These are phyloP conservation scores for Thymus quinquecostatus DNA, from an alignment of 257 asterid genomes.

Conservation along the genomic window DNA sequence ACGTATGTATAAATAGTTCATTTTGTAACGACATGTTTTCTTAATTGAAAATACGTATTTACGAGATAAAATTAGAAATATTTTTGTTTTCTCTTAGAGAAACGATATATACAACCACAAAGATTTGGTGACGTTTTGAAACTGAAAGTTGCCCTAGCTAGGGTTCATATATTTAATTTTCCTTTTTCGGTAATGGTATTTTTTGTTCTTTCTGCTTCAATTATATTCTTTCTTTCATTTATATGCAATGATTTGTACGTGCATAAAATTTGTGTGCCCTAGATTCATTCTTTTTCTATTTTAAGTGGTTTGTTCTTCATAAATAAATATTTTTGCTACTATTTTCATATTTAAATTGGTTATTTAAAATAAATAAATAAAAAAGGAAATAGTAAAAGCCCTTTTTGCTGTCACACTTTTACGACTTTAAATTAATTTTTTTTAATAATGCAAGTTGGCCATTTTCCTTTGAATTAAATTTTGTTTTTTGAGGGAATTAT, in stretches of 20 bases:
- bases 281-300: no score
- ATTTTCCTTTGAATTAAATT: no score
- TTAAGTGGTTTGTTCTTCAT: no score
- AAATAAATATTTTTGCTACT: no score
- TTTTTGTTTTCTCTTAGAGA: no score
- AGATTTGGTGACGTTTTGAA: neutral
- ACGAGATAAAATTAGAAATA: no score
- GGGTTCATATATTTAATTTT: no score
- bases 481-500: neutral
- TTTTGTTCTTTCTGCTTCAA: neutral
- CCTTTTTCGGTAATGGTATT: neutral
- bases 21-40: neutral
- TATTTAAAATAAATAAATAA: no score
- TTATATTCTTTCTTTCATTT: neutral
- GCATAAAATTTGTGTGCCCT: no score
- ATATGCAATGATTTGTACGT: no score
- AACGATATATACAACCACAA: neutral
- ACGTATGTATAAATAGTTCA: no score
- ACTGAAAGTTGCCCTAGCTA: neutral
- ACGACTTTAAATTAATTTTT: neutral
- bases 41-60: neutral
- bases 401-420: conserved; percentile 19
- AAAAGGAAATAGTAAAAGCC: neutral
- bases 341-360: no score
- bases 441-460: conserved; percentile 26